A percentile compares a stretch with the other conserved stretches of the same genome.
Conservation (phyloP, 192 early-diverging fungal genomes). For the Polychytrium aggregatum region DNA sequence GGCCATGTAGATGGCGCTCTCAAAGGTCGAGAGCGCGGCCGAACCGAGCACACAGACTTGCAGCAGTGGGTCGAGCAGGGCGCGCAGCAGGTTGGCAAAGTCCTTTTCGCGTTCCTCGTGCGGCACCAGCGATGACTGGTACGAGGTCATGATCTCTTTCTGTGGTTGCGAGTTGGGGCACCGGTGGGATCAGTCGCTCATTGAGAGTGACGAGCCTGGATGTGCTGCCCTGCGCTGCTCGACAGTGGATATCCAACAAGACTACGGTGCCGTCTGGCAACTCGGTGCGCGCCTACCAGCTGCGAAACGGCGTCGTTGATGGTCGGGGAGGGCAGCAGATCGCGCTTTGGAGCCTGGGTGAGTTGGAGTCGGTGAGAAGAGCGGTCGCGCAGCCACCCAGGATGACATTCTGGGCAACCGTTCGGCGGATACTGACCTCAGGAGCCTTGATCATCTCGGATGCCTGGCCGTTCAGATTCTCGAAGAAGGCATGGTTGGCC, state of each 20-base stretch:
- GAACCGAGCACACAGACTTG: constrained; percentile 56
- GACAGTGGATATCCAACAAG: not conserved
- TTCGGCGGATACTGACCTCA: too few species aligned
- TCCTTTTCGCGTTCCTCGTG: constrained; percentile 39
- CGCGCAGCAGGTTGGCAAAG: constrained; percentile 54
- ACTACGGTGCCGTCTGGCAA: too few species aligned
- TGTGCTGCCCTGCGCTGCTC: too few species aligned
- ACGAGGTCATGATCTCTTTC: constrained; percentile 73
- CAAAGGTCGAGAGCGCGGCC: constrained; percentile 32
- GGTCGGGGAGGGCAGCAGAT: constrained; percentile 47
- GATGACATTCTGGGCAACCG: too few species aligned
- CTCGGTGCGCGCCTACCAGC: constrained; percentile 47
- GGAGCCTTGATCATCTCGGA: too few species aligned
- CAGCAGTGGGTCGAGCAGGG: constrained; percentile 61
- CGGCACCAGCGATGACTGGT: constrained; percentile 60
- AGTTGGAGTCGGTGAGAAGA: too few species aligned
- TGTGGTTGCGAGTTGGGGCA: constrained; percentile 12
- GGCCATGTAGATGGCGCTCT: constrained; percentile 59
- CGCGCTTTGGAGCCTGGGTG: constrained; percentile 34
- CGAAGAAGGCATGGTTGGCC: constrained; percentile 45
- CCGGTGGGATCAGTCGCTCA: too few species aligned
- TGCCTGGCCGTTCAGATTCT: constrained; percentile 38
- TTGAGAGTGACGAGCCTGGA: not conserved
- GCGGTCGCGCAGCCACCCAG: too few species aligned
- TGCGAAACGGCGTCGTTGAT: constrained; percentile 59